Evolutionary conservation across 192 early-diverging fungal species (phyloP).

Genomic region (Geranomyces michiganensis): DNA sequence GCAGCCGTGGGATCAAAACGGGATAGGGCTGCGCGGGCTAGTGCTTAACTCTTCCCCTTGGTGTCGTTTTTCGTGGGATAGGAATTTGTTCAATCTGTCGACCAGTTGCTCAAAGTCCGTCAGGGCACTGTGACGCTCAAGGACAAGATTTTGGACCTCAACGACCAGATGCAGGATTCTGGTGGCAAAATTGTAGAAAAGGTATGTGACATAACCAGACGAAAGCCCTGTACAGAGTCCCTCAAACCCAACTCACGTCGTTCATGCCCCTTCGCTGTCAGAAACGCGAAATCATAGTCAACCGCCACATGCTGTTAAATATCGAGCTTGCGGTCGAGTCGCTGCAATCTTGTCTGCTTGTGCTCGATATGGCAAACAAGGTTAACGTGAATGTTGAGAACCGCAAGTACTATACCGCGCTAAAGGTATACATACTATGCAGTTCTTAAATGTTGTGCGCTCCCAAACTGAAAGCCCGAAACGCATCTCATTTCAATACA

Average conservation of each 20-base stretch:
- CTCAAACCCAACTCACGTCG: background rate
- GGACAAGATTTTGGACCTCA: constrained; percentile 82
- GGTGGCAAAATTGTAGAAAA: constrained; percentile 82
- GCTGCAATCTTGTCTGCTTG: constrained; percentile 78
- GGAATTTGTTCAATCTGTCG: constrained; percentile 93
- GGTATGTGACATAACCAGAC: too few species aligned
- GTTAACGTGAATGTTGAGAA: constrained; percentile 78
- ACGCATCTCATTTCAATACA: too few species aligned
- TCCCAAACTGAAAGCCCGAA: too few species aligned
- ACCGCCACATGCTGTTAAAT: constrained; percentile 80
- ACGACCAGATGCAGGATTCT: constrained; percentile 78
- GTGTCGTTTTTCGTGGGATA: constrained; percentile 30
- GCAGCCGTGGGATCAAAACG: background rate
- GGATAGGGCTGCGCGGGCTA: too few species aligned
- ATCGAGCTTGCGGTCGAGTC: constrained; percentile 83
- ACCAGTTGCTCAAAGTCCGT: constrained; percentile 93
- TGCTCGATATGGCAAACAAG: constrained; percentile 85
- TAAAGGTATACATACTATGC: constrained; percentile 66
- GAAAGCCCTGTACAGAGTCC: constrained; percentile 2
- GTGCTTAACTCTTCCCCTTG: background rate
- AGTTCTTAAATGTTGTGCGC: too few species aligned
- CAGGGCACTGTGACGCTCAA: constrained; percentile 83
- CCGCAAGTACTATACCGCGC: constrained; percentile 87
- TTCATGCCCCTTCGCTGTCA: constrained; percentile 31
- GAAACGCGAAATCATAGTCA: constrained; percentile 80